Conservation (phyloP, 164 flowering plant species). For the Magnolia kwangsiensis region DNA sequence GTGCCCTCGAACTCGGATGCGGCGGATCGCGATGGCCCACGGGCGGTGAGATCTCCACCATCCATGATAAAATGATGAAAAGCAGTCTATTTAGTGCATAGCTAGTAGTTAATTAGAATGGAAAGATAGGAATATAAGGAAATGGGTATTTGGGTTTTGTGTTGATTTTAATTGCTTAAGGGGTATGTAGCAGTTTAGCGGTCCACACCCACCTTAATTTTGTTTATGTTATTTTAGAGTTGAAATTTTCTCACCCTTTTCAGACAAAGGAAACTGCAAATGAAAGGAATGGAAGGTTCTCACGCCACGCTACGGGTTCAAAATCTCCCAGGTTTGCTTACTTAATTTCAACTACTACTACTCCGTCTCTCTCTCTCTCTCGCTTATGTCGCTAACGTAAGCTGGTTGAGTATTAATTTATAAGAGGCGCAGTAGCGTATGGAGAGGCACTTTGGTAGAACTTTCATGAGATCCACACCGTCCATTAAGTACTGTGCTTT, state of each 20-base stretch:
- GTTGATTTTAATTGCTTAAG: background rate
- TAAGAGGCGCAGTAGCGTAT: too few species aligned
- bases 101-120: background rate
- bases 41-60: background rate
- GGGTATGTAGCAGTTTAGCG: slow-evolving; percentile 39
- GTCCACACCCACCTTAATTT: slow-evolving; percentile 35
- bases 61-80: slow-evolving; percentile 5
- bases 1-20: slow-evolving; percentile 77
- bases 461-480: too few species aligned
- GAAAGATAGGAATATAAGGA: background rate
- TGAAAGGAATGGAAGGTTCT: background rate
- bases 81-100: background rate
- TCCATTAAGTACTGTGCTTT: too few species aligned
- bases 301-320: slow-evolving; percentile 34
- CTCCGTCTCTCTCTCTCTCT: background rate
- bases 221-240: background rate
- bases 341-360: slow-evolving; percentile 21
- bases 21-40: slow-evolving; percentile 29
- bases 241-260: slow-evolving; percentile 5
- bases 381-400: background rate
- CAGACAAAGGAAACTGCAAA: slow-evolving; percentile 3
- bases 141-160: background rate
- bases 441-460: too few species aligned
- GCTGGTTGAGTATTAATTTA: background rate
- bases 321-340: slow-evolving; percentile 9